Percentiles rank a stretch among this genome's conserved stretches.
Conservation (phyloP, 441 rosid genomes). For the Arabidopsis lyrata region DNA sequence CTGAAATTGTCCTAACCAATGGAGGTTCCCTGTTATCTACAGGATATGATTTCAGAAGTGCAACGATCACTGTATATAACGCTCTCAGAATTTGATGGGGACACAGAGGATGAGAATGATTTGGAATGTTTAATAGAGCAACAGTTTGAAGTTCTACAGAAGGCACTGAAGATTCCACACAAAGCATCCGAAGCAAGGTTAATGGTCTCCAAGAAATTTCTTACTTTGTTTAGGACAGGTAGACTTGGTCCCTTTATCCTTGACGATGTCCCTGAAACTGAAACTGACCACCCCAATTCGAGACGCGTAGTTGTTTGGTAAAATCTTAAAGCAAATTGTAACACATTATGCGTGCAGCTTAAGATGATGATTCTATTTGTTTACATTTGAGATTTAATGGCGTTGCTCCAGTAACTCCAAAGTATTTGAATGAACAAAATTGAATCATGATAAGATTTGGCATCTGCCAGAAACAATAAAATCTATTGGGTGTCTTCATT, state of each 20-base stretch:
- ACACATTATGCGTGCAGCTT: conserved; percentile 6
- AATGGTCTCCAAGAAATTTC: conserved; percentile 90
- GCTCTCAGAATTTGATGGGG: conserved; percentile 69
- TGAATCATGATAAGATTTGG: conserved; percentile 53
- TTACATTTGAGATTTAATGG: conserved; percentile 39
- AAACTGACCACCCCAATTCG: background rate
- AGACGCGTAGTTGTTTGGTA: conserved; percentile 25
- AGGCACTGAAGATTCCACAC: conserved; percentile 76
- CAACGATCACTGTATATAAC: conserved; percentile 60
- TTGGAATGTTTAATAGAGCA: conserved; percentile 80
- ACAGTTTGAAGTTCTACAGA: conserved; percentile 77
- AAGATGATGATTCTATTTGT: conserved; percentile 35
- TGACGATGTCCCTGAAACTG: conserved; percentile 74
- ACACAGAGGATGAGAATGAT: conserved; percentile 74
- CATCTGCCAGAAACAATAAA: conserved; percentile 40
- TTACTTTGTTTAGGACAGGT: conserved; percentile 83
- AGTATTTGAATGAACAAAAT: conserved; percentile 62
- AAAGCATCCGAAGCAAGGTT: conserved; percentile 80
- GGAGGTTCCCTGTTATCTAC: conserved; percentile 21
- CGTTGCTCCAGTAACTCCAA: conserved; percentile 37
- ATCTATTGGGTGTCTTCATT: conserved; percentile 52
- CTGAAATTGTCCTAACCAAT: conserved; percentile 6
- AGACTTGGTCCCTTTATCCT: conserved; percentile 86
- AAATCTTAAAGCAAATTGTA: conserved; percentile 14
- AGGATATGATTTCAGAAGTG: conserved; percentile 76